phyloP scores from a whole-genome alignment of 2,329 filamentous ascomycete species.

The Periconia sp. region DNA sequence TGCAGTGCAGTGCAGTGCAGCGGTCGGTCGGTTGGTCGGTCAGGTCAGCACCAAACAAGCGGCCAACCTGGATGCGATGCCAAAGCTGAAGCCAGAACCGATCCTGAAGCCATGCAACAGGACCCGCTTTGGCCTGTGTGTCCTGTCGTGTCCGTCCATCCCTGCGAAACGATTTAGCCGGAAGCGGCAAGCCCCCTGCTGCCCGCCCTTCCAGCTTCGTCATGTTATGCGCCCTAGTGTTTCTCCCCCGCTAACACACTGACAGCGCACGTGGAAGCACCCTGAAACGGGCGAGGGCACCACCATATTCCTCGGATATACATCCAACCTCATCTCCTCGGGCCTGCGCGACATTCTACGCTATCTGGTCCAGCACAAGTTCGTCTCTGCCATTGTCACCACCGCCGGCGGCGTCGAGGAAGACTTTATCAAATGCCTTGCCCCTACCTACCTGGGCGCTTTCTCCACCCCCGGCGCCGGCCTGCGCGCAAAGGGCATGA shows the following conservation, averaged over 20 bases:
- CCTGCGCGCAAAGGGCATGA: constrained; percentile 82
- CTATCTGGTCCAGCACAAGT: constrained; percentile 88
- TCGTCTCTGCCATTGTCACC: constrained; percentile 91
- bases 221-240: constrained; percentile 20
- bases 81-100: background rate
- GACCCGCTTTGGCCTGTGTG: no score
- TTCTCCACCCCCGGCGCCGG: constrained; percentile 77
- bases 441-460: constrained; percentile 86
- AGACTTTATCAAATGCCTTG: constrained; percentile 97
- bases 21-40: background rate
- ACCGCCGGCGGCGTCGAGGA: constrained; percentile 96
- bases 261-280: constrained; percentile 75
- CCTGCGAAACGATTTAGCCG: constrained; percentile 36
- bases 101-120: constrained; percentile 13
- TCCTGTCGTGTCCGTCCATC: constrained; percentile 18
- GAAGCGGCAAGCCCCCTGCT: constrained; percentile 25
- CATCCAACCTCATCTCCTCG: constrained; percentile 95
- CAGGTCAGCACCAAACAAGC: background rate
- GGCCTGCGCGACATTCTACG: constrained; percentile 88
- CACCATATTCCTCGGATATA: constrained; percentile 97
- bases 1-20: constrained; percentile 1
- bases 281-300: constrained; percentile 76
- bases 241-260: constrained; percentile 25
- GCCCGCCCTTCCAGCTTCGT: constrained; percentile 16
- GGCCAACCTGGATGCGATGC: background rate